phyloP scores from a whole-genome alignment of 441 rosid species.

The Codiaeum variegatum region DNA sequence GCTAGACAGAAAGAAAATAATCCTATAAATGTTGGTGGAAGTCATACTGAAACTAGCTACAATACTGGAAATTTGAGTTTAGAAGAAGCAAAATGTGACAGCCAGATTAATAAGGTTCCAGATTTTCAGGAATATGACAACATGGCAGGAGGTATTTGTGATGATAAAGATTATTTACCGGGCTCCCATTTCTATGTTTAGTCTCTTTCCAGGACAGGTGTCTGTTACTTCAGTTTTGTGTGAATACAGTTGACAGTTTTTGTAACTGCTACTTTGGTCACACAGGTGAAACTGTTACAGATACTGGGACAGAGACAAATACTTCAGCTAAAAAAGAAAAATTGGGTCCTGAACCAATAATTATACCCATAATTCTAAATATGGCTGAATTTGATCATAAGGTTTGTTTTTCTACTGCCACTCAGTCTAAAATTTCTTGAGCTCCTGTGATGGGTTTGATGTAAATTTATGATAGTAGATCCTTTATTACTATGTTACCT shows the following conservation, averaged over 20 bases:
- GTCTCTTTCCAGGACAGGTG: background rate
- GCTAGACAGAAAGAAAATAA: constrained; percentile 32
- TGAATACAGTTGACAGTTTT: constrained; percentile 5
- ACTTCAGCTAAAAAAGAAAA: constrained; percentile 45
- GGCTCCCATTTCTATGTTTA: background rate
- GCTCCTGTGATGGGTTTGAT: background rate
- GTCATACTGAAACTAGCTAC: constrained; percentile 30
- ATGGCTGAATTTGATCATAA: constrained; percentile 96
- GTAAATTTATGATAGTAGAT: constrained; percentile 1
- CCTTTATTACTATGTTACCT: constrained; percentile 7
- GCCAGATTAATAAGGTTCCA: constrained; percentile 33
- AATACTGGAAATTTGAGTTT: constrained; percentile 17
- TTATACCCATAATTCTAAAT: constrained; percentile 80
- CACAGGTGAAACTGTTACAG: constrained; percentile 48
- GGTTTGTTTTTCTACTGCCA: constrained; percentile 38
- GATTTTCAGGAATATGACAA: constrained; percentile 35
- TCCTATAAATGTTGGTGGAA: constrained; percentile 27
- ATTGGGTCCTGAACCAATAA: constrained; percentile 70
- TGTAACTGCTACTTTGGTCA: constrained; percentile 19
- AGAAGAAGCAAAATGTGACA: constrained; percentile 30
- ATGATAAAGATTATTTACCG: constrained; percentile 37
- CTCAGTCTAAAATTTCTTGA: background rate
- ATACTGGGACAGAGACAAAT: constrained; percentile 28
- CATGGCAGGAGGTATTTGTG: constrained; percentile 36
- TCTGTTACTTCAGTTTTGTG: background rate